Evolutionary conservation across 2,329 filamentous ascomycete genomes (phyloP), one percentile per base, ranked within the genome.

Genomic region (Acrodontium crateriforme): DNA sequence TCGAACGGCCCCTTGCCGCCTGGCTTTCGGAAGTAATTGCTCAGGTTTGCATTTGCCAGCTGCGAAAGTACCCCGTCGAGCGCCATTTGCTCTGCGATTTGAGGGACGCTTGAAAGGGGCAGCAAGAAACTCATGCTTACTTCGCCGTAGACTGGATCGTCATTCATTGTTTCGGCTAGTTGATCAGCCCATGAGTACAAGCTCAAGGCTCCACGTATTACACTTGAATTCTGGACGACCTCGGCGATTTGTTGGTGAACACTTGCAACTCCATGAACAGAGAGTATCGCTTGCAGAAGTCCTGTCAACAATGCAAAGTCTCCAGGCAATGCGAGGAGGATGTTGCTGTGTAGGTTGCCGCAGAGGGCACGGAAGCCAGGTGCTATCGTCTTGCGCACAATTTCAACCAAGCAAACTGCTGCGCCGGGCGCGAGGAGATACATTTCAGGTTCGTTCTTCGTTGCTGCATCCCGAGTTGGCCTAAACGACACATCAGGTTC

Each of bases 181-280:
- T 77, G 74, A 52, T 95, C 84, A 3, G 87, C 73, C 89, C 89
- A 98, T 0, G 84, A 93, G 55, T 87, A 95, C 4, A 98, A 67
- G 18, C 80, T 83, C 5, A 78, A 75, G 1, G 84, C 85, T 35
- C 84, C 79, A 44, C 87, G 79, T 24, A 82, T 67, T 1, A 77
- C 76, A 38, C 79, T 74, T 31, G 64, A 65, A 35, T 69, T 64
- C n/a, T 65, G 56, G 30, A 77, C 54, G n/a, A 54, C 46, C 17
- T 63, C 46, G 2, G 60, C 52, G 17, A 63, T 52, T 37, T 61
- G 54, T 2, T 51, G 40, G 25, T 60, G 61, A 5, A 47, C 36
- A 48, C 84, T 74, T 25, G 71, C 70, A 1, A 69, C 63, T 25
- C 77, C 75, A 0, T 83, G 81, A 16, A 93, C 69, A 37, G 74